These are phyloP conservation scores for Penicillium sp. DNA, from an alignment of 2,329 filamentous ascomycete species.

Conservation along the genomic window DNA sequence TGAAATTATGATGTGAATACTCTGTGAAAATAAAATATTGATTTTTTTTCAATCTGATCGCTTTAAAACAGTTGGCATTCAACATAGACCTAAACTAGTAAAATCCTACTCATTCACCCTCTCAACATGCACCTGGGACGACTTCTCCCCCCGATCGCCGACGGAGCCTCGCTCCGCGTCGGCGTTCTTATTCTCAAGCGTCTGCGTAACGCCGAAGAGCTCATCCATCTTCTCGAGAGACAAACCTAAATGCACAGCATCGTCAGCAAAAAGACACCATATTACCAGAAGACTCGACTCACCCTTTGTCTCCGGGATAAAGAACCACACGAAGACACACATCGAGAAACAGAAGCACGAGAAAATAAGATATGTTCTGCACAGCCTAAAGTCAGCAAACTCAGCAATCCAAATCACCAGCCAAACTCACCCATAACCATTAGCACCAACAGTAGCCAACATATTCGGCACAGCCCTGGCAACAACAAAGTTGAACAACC, in stretches of 20 bases:
- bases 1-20: constrained; percentile 15
- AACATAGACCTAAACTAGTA: not conserved
- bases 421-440: constrained; percentile 48
- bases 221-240: constrained; percentile 65
- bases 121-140: constrained; percentile 13
- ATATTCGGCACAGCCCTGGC: constrained; percentile 66
- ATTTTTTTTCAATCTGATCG: not conserved
- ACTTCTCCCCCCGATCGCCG: constrained; percentile 8
- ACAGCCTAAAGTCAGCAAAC: constrained; percentile 33
- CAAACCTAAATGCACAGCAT: constrained; percentile 29
- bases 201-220: constrained; percentile 60
- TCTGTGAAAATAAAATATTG: not conserved
- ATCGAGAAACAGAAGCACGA: constrained; percentile 64
- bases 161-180: constrained; percentile 18
- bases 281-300: constrained; percentile 13
- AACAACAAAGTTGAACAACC: constrained; percentile 73
- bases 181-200: constrained; percentile 25
- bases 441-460: constrained; percentile 55
- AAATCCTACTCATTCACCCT: not conserved
- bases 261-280: not conserved
- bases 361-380: constrained; percentile 68
- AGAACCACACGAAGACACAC: constrained; percentile 65
- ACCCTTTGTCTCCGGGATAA: constrained; percentile 73
- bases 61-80: not conserved
- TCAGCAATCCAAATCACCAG: constrained; percentile 15